Conservation (phyloP, 2,329 filamentous ascomycete genomes). For the Aquanectria penicillioides region DNA sequence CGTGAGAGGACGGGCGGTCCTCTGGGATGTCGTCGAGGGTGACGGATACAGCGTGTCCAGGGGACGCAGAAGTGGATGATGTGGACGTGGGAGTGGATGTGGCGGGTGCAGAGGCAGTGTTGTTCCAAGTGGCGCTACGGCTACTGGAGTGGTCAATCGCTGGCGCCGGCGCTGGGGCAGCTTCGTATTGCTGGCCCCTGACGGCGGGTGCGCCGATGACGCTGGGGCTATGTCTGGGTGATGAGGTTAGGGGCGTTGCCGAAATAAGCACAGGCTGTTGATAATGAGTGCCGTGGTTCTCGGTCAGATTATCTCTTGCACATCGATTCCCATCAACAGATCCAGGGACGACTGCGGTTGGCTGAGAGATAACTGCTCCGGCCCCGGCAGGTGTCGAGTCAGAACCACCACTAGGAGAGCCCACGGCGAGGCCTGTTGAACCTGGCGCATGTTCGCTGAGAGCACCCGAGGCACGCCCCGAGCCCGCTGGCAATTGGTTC, state of each 20-base stretch:
- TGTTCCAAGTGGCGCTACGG: conserved; percentile 34
- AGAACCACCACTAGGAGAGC: conserved; percentile 24
- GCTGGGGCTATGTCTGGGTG: conserved; percentile 41
- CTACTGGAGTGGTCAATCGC: conserved; percentile 32
- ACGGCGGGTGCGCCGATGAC: conserved; percentile 27
- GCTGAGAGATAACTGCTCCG: conserved; percentile 12
- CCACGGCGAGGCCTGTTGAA: conserved; percentile 27
- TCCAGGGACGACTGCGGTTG: conserved; percentile 5
- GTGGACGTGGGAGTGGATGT: conserved; percentile 22
- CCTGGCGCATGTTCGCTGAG: conserved; percentile 25
- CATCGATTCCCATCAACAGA: conserved; percentile 16
- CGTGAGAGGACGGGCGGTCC: conserved; percentile 28
- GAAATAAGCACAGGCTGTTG: conserved; percentile 32
- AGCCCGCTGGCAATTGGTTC: conserved; percentile 29
- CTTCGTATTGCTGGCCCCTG: conserved; percentile 41
- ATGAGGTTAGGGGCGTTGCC: conserved; percentile 24
- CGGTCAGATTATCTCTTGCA: not conserved
- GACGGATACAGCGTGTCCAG: conserved; percentile 29
- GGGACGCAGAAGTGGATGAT: conserved; percentile 28
- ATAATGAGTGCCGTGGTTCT: not conserved
- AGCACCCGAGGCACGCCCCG: conserved; percentile 24
- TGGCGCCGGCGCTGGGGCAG: conserved; percentile 32
- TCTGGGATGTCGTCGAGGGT: conserved; percentile 27
- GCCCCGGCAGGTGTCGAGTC: conserved; percentile 28
- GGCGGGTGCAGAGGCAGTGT: conserved; percentile 28